phyloP scores from a whole-genome alignment of 805 yeast genomes.

The Sugiyamaella chiloensis region DNA sequence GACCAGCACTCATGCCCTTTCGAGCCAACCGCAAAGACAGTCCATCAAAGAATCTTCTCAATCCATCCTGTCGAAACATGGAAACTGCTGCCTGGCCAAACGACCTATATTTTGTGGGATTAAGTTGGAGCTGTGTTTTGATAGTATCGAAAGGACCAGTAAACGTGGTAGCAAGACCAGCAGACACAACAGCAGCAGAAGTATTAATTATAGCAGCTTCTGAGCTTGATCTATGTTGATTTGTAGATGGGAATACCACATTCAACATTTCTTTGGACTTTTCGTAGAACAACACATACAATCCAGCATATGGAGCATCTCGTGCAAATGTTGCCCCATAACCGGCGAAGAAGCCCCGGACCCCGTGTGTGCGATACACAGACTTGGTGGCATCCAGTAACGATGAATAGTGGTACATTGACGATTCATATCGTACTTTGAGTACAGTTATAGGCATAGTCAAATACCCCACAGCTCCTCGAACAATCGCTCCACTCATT shows the following conservation, averaged over 20 bases:
- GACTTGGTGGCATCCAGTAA: constrained; percentile 56
- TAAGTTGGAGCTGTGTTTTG: constrained; percentile 84
- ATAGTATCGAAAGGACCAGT: constrained; percentile 96
- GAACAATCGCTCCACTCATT: constrained; percentile 68
- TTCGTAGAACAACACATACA: constrained; percentile 84
- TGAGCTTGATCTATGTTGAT: constrained; percentile 27
- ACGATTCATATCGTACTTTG: constrained; percentile 86
- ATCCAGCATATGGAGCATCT: constrained; percentile 96
- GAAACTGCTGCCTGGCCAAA: constrained; percentile 39
- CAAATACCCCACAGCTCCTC: constrained; percentile 77
- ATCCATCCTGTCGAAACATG: constrained; percentile 46
- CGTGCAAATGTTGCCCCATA: constrained; percentile 81
- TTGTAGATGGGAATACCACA: constrained; percentile 29
- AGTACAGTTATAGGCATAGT: constrained; percentile 95
- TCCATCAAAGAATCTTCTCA: constrained; percentile 72
- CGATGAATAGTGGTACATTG: constrained; percentile 65
- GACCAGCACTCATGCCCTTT: constrained; percentile 89
- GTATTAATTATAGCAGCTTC: constrained; percentile 63
- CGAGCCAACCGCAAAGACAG: constrained; percentile 73
- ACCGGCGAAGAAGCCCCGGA: constrained; percentile 78
- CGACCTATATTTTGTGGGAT: constrained; percentile 46
- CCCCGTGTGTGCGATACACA: constrained; percentile 52
- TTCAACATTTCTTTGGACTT: constrained; percentile 61
- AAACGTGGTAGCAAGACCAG: constrained; percentile 72
- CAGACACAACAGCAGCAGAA: constrained; percentile 72